Base-by-base conservation (phyloP, 1,284 basidiomycete species). In the Gomphus sp. region DNA sequence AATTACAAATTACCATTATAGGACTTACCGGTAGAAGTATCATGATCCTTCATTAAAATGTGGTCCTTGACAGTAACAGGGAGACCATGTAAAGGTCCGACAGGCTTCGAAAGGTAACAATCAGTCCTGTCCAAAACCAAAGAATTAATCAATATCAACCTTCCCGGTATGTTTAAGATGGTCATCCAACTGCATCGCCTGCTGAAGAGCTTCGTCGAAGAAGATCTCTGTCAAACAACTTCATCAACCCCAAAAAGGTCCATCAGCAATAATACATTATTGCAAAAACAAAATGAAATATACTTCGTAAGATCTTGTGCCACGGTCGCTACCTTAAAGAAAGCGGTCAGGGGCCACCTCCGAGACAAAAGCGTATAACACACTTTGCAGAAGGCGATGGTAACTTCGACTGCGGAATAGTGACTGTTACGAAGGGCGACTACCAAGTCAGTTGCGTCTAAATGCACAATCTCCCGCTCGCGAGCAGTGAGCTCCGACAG, bases 221-320 rank as follows among this genome's bases (percentile, higher is more conserved):
- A 80, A 78, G 50, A 80, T 73, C 61, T 82, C 82, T 10, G 81
- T 80, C 16, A 85, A 68, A 66, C 82, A 84, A 65, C 84, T 84
- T 72, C 64, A 52, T 71, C 37, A 22, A 31, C 31, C 14, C 14
- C 31, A 25, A 45, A 22, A 44, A 33, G 43, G n/a, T 45, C 37
- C 11, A 52, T 51, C 36, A 58, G 36, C 25, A 28, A 28, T 39
- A 18, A 37, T 25, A 25, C 28, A 12, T 9, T 31, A 44, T 34
- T n/a, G 22, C 11, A 45, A 37, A 18, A 31, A 43, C 11, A 52
- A n/a, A 43, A 22, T 45, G 18, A 25, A 18, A 55, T 52, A 37
- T 34, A 59, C 58, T 59, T 59, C 10, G 44, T 69, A 62, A 73
- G 65, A 57, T 66, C 66, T 61, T 74, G 73, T 25, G 72, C 71